These are phyloP conservation scores for Triticum timopheevii DNA, from an alignment of 176 grass and related monocot species.

Conservation along the genomic window DNA sequence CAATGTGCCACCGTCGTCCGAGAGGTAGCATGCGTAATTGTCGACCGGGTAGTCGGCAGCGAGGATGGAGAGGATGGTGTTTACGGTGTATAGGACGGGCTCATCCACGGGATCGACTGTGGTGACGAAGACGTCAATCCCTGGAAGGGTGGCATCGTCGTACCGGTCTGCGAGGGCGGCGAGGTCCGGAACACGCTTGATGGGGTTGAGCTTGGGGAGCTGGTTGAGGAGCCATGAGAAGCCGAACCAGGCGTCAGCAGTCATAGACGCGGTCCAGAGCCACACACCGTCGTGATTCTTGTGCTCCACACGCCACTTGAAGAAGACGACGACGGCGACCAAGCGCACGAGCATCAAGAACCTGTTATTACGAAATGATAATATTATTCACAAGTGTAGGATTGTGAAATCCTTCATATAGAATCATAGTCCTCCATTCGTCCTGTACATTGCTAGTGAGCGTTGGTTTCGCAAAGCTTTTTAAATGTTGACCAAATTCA, in stretches of 20 bases:
- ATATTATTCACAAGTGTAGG: too few species aligned
- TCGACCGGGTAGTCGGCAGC: conserved; percentile 45
- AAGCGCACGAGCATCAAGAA: conserved; percentile 28
- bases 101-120: conserved; percentile 43
- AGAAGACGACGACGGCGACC: conserved; percentile 21
- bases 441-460: too few species aligned
- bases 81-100: conserved; percentile 30
- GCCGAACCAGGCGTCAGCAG: conserved; percentile 33
- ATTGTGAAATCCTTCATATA: too few species aligned
- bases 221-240: conserved; percentile 44
- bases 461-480: too few species aligned
- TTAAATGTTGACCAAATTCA: too few species aligned
- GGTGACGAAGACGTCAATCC: conserved; percentile 40
- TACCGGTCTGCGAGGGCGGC: conserved; percentile 4
- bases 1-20: conserved; percentile 34
- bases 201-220: conserved; percentile 39
- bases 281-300: conserved; percentile 19
- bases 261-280: conserved; percentile 37
- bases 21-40: conserved; percentile 38
- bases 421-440: too few species aligned
- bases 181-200: conserved; percentile 30
- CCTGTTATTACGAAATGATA: neutral
- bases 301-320: conserved; percentile 28
- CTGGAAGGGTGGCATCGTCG: neutral
- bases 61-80: conserved; percentile 24